A percentile compares a stretch with the other conserved stretches of the same genome.
Evolutionary conservation across 371 early-diverging fungal genomes (phyloP).

Genomic region (Actinomortierella wolfii): DNA sequence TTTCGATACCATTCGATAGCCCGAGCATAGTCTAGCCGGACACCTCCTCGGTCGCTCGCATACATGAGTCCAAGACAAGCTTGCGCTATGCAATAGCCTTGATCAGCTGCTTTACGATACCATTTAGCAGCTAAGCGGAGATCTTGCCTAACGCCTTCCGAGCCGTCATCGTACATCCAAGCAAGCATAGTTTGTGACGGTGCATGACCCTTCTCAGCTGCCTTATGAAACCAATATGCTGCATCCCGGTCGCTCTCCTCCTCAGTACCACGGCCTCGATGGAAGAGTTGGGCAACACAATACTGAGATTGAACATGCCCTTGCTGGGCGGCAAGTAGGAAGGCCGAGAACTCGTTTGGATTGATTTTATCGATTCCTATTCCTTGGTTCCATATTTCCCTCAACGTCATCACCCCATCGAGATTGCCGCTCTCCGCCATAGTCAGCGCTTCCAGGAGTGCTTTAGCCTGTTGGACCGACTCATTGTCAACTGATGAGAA

Average conservation of each 20-base stretch:
- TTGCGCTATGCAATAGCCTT: conserved; percentile 72
- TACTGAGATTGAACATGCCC: conserved; percentile 16
- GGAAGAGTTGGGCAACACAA: conserved; percentile 77
- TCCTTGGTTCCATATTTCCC: no score
- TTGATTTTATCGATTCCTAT: no score
- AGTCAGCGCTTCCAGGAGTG: no score
- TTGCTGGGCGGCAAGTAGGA: no score
- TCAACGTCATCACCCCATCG: no score
- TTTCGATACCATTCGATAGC: conserved; percentile 79
- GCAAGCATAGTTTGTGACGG: conserved; percentile 51
- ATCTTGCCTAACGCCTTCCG: conserved; percentile 23
- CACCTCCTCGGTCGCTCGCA: conserved; percentile 84
- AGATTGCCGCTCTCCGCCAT: no score
- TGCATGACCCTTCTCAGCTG: conserved; percentile 7
- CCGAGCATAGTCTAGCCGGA: conserved; percentile 55
- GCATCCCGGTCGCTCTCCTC: conserved; percentile 36
- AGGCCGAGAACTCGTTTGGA: no score
- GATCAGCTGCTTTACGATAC: conserved; percentile 75
- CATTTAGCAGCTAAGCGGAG: conserved; percentile 75
- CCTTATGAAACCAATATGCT: conserved; percentile 3
- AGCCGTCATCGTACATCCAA: conserved; percentile 1
- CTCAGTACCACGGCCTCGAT: conserved; percentile 76
- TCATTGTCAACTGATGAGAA: no score
- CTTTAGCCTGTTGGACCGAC: no score
- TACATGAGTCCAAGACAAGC: conserved; percentile 78